A percentile compares a stretch with the other conserved stretches of the same genome.
Evolutionary conservation across 768 basidiomycete species (phyloP).

Genomic region (Boletus tylopilopsis): DNA sequence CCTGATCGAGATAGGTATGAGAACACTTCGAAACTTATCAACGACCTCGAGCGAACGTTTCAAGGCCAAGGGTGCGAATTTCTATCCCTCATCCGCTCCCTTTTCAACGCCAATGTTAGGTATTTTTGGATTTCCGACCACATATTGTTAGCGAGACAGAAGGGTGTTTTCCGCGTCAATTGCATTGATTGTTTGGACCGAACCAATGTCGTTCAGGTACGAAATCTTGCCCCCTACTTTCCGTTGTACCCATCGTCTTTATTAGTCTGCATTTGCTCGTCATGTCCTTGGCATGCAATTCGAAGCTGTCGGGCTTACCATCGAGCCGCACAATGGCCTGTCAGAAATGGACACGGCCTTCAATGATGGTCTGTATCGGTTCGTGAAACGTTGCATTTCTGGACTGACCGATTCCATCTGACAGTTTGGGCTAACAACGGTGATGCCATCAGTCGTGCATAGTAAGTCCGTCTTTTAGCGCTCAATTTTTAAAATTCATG

Average conservation of each 20-base stretch:
- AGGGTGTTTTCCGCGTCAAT: slow-evolving; percentile 84
- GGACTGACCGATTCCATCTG: neutral
- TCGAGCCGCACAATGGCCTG: slow-evolving; percentile 49
- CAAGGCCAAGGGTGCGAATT: slow-evolving; percentile 68
- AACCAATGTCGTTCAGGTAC: slow-evolving; percentile 90
- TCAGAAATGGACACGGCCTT: slow-evolving; percentile 70
- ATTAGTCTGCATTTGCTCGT: slow-evolving; percentile 86
- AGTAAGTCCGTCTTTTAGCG: slow-evolving; percentile 44
- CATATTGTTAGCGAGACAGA: slow-evolving; percentile 71
- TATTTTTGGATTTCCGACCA: slow-evolving; percentile 82
- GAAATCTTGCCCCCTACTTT: slow-evolving; percentile 7
- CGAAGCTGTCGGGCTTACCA: slow-evolving; percentile 64
- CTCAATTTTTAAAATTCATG: neutral
- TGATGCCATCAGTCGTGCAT: slow-evolving; percentile 87
- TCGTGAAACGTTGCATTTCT: neutral
- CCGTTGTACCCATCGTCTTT: slow-evolving; percentile 4
- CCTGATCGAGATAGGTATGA: slow-evolving; percentile 59
- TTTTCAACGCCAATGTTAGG: slow-evolving; percentile 33
- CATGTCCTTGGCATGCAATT: slow-evolving; percentile 74
- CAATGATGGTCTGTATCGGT: slow-evolving; percentile 59
- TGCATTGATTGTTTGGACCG: slow-evolving; percentile 96
- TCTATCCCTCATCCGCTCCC: neutral
- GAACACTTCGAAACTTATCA: slow-evolving; percentile 78
- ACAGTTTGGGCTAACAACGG: slow-evolving; percentile 98
- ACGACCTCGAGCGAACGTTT: slow-evolving; percentile 67